Evolutionary conservation across 2,329 filamentous ascomycete species (phyloP), one percentile per base, ranked within the genome.

Genomic region (Talaromyces albobiverticillius): DNA sequence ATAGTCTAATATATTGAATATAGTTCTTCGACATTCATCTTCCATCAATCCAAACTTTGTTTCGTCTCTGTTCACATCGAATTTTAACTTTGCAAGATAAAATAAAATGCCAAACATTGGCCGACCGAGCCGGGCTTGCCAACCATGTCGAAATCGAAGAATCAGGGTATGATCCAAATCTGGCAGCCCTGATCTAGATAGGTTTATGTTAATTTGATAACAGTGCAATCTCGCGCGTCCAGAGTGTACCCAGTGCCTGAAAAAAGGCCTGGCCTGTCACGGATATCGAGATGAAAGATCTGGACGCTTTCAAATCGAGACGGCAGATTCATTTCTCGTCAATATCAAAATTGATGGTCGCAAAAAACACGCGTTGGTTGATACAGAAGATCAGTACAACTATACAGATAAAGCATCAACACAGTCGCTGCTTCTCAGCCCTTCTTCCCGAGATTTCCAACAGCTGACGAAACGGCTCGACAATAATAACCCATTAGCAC

Each of bases 181-280:
- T 29, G n/a, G n/a, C n/a, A n/a, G n/a, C 26, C 26, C 25, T 13
- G n/a, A 23, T 13, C 2, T 45, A 29, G 18, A 45, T 14, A n/a
- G 38, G 22, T 16, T 45, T n/a, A 45, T 45, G 8, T 8, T 29
- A 23, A 26, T 25, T n/a, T n/a, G n/a, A n/a, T n/a, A n/a, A n/a
- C n/a, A 45, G 42, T 45, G 42, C 42, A 20, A 45, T 26, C 22
- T 45, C n/a, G 42, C n/a, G 23, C 42, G 18, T 45, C 42, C 42
- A 14, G 18, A 20, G 25, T 45, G 42, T 25, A 25, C 8, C 23
- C 42, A 45, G 14, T 45, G 42, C n/a, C n/a, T 45, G n/a, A 45
- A 10, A 26, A 45, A 26, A 6, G 22, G 42, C 3, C 22, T 25
- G 9, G 16, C 13, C 18, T 45, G 42, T 26, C 36, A 7, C 6